Base-by-base conservation (phyloP, 2,329 filamentous ascomycete species). In the Macroventuria anomochaeta region DNA sequence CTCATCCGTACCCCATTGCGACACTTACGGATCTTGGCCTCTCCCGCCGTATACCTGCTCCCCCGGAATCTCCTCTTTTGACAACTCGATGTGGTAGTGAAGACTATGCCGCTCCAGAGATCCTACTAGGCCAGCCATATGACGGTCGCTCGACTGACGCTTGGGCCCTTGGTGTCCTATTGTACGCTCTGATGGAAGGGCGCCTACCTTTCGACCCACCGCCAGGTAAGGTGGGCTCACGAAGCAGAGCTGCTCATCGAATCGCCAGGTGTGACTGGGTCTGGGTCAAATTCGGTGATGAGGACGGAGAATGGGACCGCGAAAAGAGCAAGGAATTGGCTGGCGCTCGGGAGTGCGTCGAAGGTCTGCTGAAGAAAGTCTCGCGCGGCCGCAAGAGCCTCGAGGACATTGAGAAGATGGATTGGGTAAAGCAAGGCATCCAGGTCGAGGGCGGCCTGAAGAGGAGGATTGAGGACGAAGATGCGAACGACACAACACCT, bases 231-330 rank as follows among this genome's bases (percentile, higher is more conserved):
- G 88, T 86, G 40, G 91, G 21, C 84, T 91, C 83, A 81, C 65
- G 93, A 13, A 78, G 89, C 63, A 83, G 91, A 49, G 93, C 91
- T 0, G 93, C 89, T 46, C 95, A 99, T 72, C 88, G 93, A n/a
- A 97, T 99, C 57, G 95, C 95, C 2, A 83, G 95, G 29, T 90
- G 93, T 43, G 95, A 99, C 71, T 99, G 95, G 95, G 86, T 89
- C 40, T 99, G 95, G 95, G 87, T 91, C 57, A 86, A 89, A 55
- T 96, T 89, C 70, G 91, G 87, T 1, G 88, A 92, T 52, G 86
- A 88, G 10, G 90, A 96, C 49, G 92, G 91, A 29, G 91, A 96
- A 48, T 95, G 96, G 81, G 91, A 96, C 41, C 81, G 81, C 3
- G 80, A 85, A 63, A 86, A 84, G 58, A 85, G 83, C 5, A 80